Base-by-base conservation (phyloP, 2,329 filamentous ascomycete genomes). In the Dactylonectria macrodidyma region DNA sequence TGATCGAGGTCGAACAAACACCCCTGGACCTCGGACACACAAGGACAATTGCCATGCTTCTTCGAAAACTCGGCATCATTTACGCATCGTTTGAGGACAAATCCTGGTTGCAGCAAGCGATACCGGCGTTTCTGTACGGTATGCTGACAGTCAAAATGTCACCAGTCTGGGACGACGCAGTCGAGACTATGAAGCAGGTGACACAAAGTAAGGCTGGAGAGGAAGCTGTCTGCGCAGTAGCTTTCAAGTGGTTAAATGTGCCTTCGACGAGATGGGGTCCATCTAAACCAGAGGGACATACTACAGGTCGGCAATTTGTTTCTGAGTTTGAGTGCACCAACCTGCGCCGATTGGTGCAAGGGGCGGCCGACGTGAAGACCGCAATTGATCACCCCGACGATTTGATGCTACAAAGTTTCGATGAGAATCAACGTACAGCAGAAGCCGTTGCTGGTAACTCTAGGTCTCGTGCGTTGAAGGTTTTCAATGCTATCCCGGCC, bases 291-390 rank as follows among this genome's bases (percentile, higher is more conserved):
- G 79, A 81, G n/a, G 77, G 76, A 16, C 74, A 80, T 16, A 78
- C 78, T 30, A 71, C 81, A 2, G 76, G 76, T 30, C 82, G 79
- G 14, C 77, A 76, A 3, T 83, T 85, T 33, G 76, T 89, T 34
- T 94, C 91, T 1, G 90, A 96, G 72, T 99, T 97, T 73, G 92
- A 97, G 79, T 98, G 95, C 78, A 92, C 90, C 22, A 95, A 96
- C 72, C 78, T 95, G 41, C 85, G 85, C 38, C 86, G 85, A 34
- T 81, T 97, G 1, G 82, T 88, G 52, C 82, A 83, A 14, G 79
- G 85, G 24, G 86, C 89, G 5, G 77, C 81, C 14, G 82, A 85
- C 57, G 84, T 89, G 9, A 87, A 89, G 57, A 81, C 86, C 22
- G 83, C 87, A 1, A 82, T 90, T 11, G 80, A 85, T 12, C 83